Evolutionary conservation across 1,139 yeast species (phyloP), one percentile per base, ranked within the genome.

Genomic region (Meyerozyma carpophila): DNA sequence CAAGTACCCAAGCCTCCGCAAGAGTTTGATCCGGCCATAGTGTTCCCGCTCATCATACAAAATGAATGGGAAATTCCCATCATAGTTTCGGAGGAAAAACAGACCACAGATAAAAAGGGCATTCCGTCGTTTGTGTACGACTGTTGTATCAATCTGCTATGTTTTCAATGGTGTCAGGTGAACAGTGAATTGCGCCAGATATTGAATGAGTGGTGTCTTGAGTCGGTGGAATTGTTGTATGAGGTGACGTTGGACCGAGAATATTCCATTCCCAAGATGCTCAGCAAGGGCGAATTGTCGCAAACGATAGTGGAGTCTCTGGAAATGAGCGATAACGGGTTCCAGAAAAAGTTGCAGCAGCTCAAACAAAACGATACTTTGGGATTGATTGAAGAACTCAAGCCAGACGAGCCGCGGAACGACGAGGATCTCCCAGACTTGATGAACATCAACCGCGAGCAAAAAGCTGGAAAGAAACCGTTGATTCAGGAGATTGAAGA

Each of bases 1-100:
- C 73, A 75, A 32, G 82, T 88, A 0, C 95, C 95, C 25, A 59
- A 56, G 48, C 77, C 73, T 8, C 61, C 60, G 8, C 65, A 59
- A 25, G 77, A 64, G 26, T 83, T 83, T 53, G 71, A 73, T 36
- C 81, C 91, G 2, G 71, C 66, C 28, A 62, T 70, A 2, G 81
- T 87, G 6, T 82, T 82, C 53, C 82, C 86, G 1, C 61, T 81
- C 44, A 84, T 87, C 25, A 79, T 82, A 59, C 81, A 81, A 36
- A 82, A 83, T 53, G 73, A 82, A 55, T 89, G 96, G 95, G 91
- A 85, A 48, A 84, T 89, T 3, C 96, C 96, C 1, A 79, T 89
- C 8, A 75, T 85, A 1, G 78, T 87, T 0, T 81, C 91, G 0
- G 66, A 70, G 0, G 76, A 75, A 44, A 62, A 74, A 45, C 59